Conservation (phyloP, 345 rosid species). For the Pistacia vera region DNA sequence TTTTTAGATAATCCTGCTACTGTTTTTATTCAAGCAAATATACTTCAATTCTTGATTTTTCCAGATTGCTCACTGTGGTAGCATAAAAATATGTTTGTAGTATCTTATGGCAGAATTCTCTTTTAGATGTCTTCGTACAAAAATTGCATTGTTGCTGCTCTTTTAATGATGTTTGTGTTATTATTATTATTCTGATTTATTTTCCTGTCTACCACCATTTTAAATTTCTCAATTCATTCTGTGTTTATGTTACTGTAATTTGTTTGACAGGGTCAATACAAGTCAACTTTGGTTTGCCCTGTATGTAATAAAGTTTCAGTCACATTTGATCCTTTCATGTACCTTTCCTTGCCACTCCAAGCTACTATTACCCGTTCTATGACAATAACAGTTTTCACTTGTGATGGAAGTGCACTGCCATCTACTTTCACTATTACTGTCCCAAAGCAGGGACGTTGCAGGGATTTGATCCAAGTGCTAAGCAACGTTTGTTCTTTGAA, state of each 20-base stretch:
- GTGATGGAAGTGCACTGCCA: constrained; percentile 71
- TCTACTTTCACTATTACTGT: constrained; percentile 69
- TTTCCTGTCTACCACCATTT: not conserved
- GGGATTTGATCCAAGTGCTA: constrained; percentile 84
- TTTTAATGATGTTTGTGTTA: not conserved
- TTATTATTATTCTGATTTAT: not conserved
- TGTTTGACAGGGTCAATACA: constrained; percentile 88
- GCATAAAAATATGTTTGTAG: not conserved
- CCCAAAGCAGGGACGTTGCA: constrained; percentile 91
- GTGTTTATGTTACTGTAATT: constrained; percentile 12
- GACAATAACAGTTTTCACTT: constrained; percentile 70
- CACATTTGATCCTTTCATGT: constrained; percentile 99
- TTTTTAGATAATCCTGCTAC: not conserved
- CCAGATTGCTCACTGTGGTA: not conserved
- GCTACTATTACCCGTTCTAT: constrained; percentile 76
- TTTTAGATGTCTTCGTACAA: not conserved
- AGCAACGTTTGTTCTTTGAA: constrained; percentile 75
- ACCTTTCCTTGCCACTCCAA: constrained; percentile 99
- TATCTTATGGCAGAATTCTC: not conserved
- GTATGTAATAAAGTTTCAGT: constrained; percentile 91
- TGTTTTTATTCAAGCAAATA: not conserved
- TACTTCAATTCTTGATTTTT: not conserved
- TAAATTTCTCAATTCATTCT: constrained; percentile 13
- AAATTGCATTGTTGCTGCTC: not conserved
- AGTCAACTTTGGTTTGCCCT: constrained; percentile 97